Percentiles rank a stretch among this genome's conserved stretches.
phyloP scores from a whole-genome alignment of 805 yeast species.

The Lachancea sp. region DNA sequence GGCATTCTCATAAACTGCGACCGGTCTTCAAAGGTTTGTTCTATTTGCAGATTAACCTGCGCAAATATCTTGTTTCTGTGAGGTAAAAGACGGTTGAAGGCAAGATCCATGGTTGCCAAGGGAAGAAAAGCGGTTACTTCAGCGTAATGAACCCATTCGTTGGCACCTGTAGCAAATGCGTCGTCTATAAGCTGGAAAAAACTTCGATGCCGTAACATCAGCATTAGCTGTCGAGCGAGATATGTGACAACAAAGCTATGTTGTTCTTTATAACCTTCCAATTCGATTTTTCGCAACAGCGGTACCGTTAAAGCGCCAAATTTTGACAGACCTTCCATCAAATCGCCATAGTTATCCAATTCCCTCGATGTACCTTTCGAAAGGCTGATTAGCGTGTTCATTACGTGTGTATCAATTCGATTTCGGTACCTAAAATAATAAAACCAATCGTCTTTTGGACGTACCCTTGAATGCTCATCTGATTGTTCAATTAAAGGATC shows the following conservation, averaged over 20 bases:
- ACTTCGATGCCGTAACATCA: conserved; percentile 14
- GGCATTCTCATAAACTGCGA: conserved; percentile 13
- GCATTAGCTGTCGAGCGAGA: conserved; percentile 13
- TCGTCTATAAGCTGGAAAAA: conserved; percentile 13
- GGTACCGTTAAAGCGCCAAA: conserved; percentile 12
- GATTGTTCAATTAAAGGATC: conserved; percentile 3
- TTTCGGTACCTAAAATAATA: conserved; percentile 11
- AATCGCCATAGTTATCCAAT: conserved; percentile 3
- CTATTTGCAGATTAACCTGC: conserved; percentile 10
- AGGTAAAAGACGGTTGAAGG: conserved; percentile 15
- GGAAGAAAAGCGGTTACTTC: conserved; percentile 16
- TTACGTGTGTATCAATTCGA: conserved; percentile 9
- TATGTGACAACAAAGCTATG: conserved; percentile 11
- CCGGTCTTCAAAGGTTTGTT: conserved; percentile 7
- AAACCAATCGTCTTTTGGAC: conserved; percentile 9
- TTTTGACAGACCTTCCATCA: conserved; percentile 6
- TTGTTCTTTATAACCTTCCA: conserved; percentile 3
- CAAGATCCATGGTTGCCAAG: conserved; percentile 16
- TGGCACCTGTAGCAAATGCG: not conserved
- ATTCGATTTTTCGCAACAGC: conserved; percentile 7
- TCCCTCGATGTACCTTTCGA: conserved; percentile 1
- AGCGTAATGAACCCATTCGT: conserved; percentile 16
- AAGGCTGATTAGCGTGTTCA: conserved; percentile 1
- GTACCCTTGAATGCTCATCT: not conserved
- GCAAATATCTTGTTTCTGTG: conserved; percentile 10